These are phyloP conservation scores for Epipyxis sp. DNA, from an alignment of 108 stramenopile genomes.

Conservation along the genomic window DNA sequence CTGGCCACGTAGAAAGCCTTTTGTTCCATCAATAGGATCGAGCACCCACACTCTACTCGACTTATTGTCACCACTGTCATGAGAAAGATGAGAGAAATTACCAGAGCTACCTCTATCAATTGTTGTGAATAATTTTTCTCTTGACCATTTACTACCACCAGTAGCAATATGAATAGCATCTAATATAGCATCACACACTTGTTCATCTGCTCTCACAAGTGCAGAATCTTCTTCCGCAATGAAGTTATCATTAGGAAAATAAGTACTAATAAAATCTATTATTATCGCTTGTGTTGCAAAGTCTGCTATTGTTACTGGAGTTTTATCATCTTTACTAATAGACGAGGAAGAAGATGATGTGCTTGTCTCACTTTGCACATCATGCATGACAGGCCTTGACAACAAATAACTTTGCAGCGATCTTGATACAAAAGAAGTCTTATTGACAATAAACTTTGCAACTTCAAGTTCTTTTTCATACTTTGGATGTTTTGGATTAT, in stretches of 20 bases:
- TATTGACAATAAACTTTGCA: too few relatives aligned
- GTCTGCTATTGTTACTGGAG: constrained; percentile 50
- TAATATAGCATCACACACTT: constrained; percentile 34
- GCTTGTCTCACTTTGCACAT: too few relatives aligned
- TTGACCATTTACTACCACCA: constrained; percentile 37
- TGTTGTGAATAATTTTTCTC: neutral
- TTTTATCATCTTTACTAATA: constrained; percentile 47
- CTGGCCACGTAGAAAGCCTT: constrained; percentile 74
- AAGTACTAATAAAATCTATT: constrained; percentile 10
- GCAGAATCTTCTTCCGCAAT: constrained; percentile 48
- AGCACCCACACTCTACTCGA: constrained; percentile 56
- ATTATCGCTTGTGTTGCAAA: constrained; percentile 46
- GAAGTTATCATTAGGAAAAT: constrained; percentile 46
- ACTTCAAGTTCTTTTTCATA: too few relatives aligned
- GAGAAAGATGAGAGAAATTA: too few relatives aligned
- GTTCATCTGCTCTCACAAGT: constrained; percentile 30
- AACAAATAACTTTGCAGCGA: too few relatives aligned
- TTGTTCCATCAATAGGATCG: constrained; percentile 86
- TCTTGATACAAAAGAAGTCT: too few relatives aligned
- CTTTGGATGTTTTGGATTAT: too few relatives aligned
- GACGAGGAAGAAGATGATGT: too few relatives aligned
- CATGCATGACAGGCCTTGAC: too few relatives aligned
- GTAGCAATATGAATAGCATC: neutral
- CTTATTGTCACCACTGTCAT: neutral
- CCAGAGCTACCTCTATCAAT: neutral